A percentile compares a stretch with the other conserved stretches of the same genome.
Conservation (phyloP, 192 early-diverging fungal species). For the Entomortierella beljakovae region DNA sequence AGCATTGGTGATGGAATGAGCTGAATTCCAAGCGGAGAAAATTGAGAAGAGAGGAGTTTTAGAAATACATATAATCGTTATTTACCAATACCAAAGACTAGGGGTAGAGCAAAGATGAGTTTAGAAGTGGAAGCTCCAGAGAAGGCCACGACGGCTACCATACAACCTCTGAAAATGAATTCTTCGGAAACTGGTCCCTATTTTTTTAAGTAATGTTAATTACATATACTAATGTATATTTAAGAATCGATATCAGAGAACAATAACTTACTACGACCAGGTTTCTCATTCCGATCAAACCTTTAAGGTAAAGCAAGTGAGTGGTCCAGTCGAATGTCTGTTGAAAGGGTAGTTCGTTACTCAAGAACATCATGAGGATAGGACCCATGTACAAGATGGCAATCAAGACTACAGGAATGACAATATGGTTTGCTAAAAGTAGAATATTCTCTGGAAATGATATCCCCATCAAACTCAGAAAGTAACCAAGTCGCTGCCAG, state of each 20-base stretch:
- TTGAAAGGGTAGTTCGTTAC: conserved; percentile 61
- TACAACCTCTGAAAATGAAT: conserved; percentile 61
- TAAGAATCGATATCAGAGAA: neutral
- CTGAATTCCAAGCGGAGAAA: neutral
- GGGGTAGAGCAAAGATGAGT: conserved; percentile 70
- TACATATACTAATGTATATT: too few species aligned
- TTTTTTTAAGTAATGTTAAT: too few species aligned
- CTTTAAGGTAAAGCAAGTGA: conserved; percentile 11
- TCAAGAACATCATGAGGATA: conserved; percentile 57
- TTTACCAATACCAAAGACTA: conserved; percentile 68
- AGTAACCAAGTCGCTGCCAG: conserved; percentile 6
- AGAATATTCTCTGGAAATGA: conserved; percentile 31
- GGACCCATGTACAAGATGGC: conserved; percentile 71
- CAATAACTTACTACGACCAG: conserved; percentile 16
- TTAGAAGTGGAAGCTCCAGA: conserved; percentile 44
- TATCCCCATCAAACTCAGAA: conserved; percentile 45
- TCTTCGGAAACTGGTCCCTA: conserved; percentile 8
- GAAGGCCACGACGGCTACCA: conserved; percentile 64
- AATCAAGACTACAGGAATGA: conserved; percentile 59
- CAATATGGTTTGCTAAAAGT: conserved; percentile 31
- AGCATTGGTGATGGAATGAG: neutral
- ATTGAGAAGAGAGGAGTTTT: neutral
- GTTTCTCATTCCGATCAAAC: conserved; percentile 27
- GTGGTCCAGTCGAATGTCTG: conserved; percentile 32
- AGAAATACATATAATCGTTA: too few species aligned